Conservation (phyloP, 1,284 basidiomycete genomes). For the Trichosporon sp. region DNA sequence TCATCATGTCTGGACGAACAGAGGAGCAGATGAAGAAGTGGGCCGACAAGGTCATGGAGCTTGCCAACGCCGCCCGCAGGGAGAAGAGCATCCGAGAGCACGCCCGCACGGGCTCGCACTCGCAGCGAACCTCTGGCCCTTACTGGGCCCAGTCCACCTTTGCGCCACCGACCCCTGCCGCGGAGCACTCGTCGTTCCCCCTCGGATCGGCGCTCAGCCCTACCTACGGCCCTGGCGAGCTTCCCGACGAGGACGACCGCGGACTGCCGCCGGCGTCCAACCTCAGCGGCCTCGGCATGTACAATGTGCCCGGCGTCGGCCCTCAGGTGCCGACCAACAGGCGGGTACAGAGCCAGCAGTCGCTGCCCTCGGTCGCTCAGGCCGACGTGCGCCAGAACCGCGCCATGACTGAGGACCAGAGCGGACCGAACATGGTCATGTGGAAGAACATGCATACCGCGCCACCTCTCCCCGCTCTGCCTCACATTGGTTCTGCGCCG, state of each 20-base stretch:
- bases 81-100: slow-evolving; percentile 52
- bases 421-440: slow-evolving; percentile 61
- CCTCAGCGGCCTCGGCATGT: slow-evolving; percentile 54
- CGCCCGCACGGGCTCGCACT: slow-evolving; percentile 26
- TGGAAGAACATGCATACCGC: slow-evolving; percentile 58
- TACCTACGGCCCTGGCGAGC: not conserved
- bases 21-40: slow-evolving; percentile 92
- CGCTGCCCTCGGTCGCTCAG: slow-evolving; percentile 58
- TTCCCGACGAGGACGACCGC: slow-evolving; percentile 34
- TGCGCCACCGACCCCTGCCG: slow-evolving; percentile 40
- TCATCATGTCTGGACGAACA: slow-evolving; percentile 85
- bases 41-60: slow-evolving; percentile 80
- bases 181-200: slow-evolving; percentile 32
- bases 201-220: not conserved
- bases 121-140: slow-evolving; percentile 19
- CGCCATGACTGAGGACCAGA: slow-evolving; percentile 68
- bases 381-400: slow-evolving; percentile 52
- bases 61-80: slow-evolving; percentile 60
- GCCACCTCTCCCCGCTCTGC: slow-evolving; percentile 54
- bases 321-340: slow-evolving; percentile 47
- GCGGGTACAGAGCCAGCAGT: slow-evolving; percentile 57
- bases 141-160: slow-evolving; percentile 33
- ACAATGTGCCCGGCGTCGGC: slow-evolving; percentile 46
- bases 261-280: slow-evolving; percentile 5
- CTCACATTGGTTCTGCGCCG: slow-evolving; percentile 34